Base-by-base conservation (phyloP, 2,329 filamentous ascomycete species). In the Pestalotiopsis sp. region DNA sequence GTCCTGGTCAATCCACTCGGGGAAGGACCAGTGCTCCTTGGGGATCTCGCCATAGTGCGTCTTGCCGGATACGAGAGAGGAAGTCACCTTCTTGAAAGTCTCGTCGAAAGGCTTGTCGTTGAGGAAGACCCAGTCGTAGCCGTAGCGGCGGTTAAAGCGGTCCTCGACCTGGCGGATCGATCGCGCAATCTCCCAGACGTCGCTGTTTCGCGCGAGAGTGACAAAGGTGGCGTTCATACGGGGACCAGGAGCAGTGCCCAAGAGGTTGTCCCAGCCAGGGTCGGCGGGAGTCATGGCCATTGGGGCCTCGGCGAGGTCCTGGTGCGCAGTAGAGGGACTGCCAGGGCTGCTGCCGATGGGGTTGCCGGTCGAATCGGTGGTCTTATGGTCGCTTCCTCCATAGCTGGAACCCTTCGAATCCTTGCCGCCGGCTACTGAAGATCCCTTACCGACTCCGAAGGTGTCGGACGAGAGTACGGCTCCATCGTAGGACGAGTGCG, bases 111-210 rank as follows among this genome's bases (percentile, higher is more conserved):
- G 93, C 79, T 94, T 89, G 78, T 99, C 96, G 81, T 99, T 99
- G 70, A 99, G 85, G 83, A 99, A 99, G 65, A 99, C 95, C 97
- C 97, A 99, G 79, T 98, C 95, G 82, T 99, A 99, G 84, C 97
- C 91, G 84, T 92, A 98, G 75, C 95, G 92, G 76, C 90, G 89
- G 84, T 99, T 99, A 89, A 99, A 99, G 77, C 96, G 93, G 81
- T 99, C 96, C 82, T 99, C 96, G 67, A 99, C 90, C 77, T 97
- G 93, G 67, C 96, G 93, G 77, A 99, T 99, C 13, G 94, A 98
- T 76, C 94, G 90, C 70, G 94, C 93, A 77, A 99, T 97, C 64
- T 99, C 96, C 96, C 96, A 99, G 35, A 98, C 84, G 77, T 99
- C 96, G 67, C 85, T 87, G 83, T 99, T 99, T 75, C 96, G 91